Evolutionary conservation across 2,329 filamentous ascomycete species (phyloP), one percentile per base, ranked within the genome.

Genomic region (Leptosphaerulina australis): DNA sequence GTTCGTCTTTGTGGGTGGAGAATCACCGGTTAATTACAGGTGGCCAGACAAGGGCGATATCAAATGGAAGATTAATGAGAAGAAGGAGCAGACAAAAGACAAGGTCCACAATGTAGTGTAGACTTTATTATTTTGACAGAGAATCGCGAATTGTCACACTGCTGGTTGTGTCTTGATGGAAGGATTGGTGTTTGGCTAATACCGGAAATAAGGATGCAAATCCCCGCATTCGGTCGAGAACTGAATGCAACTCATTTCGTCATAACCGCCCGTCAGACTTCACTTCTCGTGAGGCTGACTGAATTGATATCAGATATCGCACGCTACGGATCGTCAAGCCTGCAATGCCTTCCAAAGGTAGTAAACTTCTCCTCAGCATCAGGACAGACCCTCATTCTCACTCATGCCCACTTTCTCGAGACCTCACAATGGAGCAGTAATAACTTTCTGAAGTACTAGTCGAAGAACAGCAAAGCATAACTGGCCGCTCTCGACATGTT

Each of bases 1-100:
- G 8, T 63, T 68, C n/a, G 53, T 70, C 29, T 69, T 70, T 36
- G 64, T 64, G 12, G 67, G 67, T 5, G 62, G 62, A 2, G 65
- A 69, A 56, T 59, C 53, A 18, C 65, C 66, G 5, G 59, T 68
- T 15, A 69, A 69, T 30, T 69, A 68, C 40, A 53, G 56, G 24
- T 68, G 65, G 65, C 64, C 65, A 24, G 50, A 54, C 25, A 58
- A 57, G 6, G 53, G 55, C 1, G 66, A 68, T 11, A 53, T 68
- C 14, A 59, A 59, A 44, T 58, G 59, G 53, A 63, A 50, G 30
- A 26, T 38, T 0, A 40, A 41, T 11, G 46, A 56, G 25, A 56
- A 44, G 48, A 64, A 57, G 41, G 40, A 60, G 6, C 26, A 57
- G 36, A 50, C 48, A 2, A 59, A 58, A 34, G 56, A 64, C 21